A percentile compares a stretch with the other conserved stretches of the same genome.
phyloP scores from a whole-genome alignment of 2,329 filamentous ascomycete genomes.

The Fusarium sterilihyphosum region DNA sequence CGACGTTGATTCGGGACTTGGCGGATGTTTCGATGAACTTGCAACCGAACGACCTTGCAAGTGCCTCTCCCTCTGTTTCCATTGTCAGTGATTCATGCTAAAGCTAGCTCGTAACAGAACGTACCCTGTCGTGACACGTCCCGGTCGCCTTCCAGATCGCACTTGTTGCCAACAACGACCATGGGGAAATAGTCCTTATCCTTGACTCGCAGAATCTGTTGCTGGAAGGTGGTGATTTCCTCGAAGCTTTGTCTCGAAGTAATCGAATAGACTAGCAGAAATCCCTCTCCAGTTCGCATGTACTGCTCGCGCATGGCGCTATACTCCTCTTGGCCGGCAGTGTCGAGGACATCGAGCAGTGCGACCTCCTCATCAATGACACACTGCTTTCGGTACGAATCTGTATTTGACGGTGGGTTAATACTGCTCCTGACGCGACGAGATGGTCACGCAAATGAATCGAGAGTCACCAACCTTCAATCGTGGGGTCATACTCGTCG shows the following conservation, averaged over 20 bases:
- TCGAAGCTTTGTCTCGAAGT: slow-evolving; percentile 97
- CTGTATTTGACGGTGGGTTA: slow-evolving; percentile 57
- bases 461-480: slow-evolving; percentile 77
- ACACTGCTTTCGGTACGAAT: slow-evolving; percentile 99
- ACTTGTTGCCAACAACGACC: slow-evolving; percentile 99
- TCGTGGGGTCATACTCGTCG: slow-evolving; percentile 99
- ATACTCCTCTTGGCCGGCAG: slow-evolving; percentile 98
- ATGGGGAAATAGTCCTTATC: slow-evolving; percentile 99
- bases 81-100: slow-evolving; percentile 26
- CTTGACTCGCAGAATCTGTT: slow-evolving; percentile 98
- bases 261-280: slow-evolving; percentile 97
- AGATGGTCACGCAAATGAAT: neutral
- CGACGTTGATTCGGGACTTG: slow-evolving; percentile 97
- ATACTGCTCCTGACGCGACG: slow-evolving; percentile 29
- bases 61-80: slow-evolving; percentile 81
- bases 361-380: slow-evolving; percentile 98
- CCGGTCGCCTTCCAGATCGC: slow-evolving; percentile 93
- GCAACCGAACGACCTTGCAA: slow-evolving; percentile 90
- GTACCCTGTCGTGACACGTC: slow-evolving; percentile 92
- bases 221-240: slow-evolving; percentile 98
- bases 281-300: slow-evolving; percentile 98
- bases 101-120: slow-evolving; percentile 39
- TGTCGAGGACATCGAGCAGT: slow-evolving; percentile 96
- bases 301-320: slow-evolving; percentile 99
- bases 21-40: slow-evolving; percentile 99